These are phyloP conservation scores for Boletus pseudopeckii DNA, from an alignment of 768 basidiomycete species.

Conservation along the genomic window DNA sequence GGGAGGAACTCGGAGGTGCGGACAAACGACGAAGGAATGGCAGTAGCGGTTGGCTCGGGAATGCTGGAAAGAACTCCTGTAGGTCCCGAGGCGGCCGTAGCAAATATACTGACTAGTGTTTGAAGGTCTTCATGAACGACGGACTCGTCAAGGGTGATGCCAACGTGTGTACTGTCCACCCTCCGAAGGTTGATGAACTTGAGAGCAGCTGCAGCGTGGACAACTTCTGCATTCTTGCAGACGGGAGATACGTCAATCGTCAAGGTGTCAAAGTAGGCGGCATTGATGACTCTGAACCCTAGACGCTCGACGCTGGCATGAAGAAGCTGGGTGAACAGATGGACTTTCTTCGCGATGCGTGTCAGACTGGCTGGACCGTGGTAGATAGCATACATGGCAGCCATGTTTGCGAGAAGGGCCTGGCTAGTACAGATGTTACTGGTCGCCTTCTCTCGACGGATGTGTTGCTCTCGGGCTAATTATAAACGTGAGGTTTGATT, in stretches of 20 bases:
- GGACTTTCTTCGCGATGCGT: constrained; percentile 88
- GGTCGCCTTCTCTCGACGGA: constrained; percentile 96
- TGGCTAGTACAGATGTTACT: constrained; percentile 99
- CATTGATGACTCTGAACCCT: constrained; percentile 72
- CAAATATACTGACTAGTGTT: constrained; percentile 77
- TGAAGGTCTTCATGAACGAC: constrained; percentile 73
- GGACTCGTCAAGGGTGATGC: constrained; percentile 92
- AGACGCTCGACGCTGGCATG: constrained; percentile 60
- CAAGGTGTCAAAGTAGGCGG: constrained; percentile 87
- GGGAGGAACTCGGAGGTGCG: constrained; percentile 71
- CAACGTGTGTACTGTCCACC: constrained; percentile 72
- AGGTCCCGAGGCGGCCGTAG: constrained; percentile 54
- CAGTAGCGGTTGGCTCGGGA: constrained; percentile 36
- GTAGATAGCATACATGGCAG: constrained; percentile 97
- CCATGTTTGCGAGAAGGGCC: constrained; percentile 98
- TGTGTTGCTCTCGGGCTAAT: constrained; percentile 91
- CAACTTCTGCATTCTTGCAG: constrained; percentile 49
- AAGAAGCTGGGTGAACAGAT: constrained; percentile 79
- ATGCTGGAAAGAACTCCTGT: constrained; percentile 47
- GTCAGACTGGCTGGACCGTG: constrained; percentile 87
- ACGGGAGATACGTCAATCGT: constrained; percentile 69
- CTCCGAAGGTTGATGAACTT: constrained; percentile 81
- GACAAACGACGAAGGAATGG: constrained; percentile 53
- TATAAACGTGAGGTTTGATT: constrained; percentile 6
- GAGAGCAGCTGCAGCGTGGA: constrained; percentile 66